Evolutionary conservation across 2,329 filamentous ascomycete genomes (phyloP).

Genomic region (Penicillium occitanis): DNA sequence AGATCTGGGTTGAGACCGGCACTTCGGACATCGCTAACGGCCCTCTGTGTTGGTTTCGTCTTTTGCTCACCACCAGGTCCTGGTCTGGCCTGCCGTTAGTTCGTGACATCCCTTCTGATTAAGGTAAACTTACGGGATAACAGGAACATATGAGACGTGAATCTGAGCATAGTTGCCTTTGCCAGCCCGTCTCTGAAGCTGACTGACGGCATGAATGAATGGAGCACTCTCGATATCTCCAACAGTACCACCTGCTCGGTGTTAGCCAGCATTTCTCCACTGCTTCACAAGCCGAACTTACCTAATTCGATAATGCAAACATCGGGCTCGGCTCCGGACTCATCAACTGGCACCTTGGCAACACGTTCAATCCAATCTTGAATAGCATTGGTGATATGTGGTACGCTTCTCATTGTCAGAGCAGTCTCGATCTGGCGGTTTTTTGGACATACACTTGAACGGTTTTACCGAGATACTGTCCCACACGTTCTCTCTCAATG

Average conservation of each 20-base stretch:
- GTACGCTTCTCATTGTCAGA: constrained; percentile 72
- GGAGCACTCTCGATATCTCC: constrained; percentile 80
- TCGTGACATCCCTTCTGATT: background rate
- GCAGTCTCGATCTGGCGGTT: background rate
- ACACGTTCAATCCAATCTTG: constrained; percentile 91
- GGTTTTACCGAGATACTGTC: constrained; percentile 20
- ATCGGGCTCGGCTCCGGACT: constrained; percentile 77
- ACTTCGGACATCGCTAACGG: constrained; percentile 73
- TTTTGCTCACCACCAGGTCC: constrained; percentile 68
- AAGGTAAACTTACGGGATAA: constrained; percentile 8
- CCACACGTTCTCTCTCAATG: constrained; percentile 58
- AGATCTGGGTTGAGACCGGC: constrained; percentile 22
- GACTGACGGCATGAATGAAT: constrained; percentile 80
- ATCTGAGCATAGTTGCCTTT: constrained; percentile 79
- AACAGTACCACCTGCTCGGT: constrained; percentile 38
- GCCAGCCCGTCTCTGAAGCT: constrained; percentile 69
- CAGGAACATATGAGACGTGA: constrained; percentile 73
- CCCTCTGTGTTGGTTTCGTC: constrained; percentile 94
- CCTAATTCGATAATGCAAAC: constrained; percentile 68
- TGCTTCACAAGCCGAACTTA: constrained; percentile 51
- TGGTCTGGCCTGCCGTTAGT: background rate
- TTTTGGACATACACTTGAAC: constrained; percentile 11
- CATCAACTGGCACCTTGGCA: constrained; percentile 80
- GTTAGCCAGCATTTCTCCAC: constrained; percentile 29
- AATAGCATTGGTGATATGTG: constrained; percentile 87